phyloP scores from a whole-genome alignment of 495 filamentous ascomycete genomes.

The Penicillium dipodomyicola region DNA sequence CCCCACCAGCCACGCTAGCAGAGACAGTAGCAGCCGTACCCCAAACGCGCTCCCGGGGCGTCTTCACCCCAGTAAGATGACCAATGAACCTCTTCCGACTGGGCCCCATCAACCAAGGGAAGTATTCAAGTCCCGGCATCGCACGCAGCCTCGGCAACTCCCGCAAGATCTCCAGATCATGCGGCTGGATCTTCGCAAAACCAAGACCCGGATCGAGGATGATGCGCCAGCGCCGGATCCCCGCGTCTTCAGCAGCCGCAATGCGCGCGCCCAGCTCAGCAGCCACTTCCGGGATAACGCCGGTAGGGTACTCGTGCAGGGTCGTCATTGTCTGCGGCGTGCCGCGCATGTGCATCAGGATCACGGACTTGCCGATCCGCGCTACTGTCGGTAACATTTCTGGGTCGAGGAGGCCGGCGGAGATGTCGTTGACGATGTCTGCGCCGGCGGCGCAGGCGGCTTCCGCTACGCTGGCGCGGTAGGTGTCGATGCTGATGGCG shows the following conservation, averaged over 20 bases:
- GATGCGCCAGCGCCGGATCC: slow-evolving; percentile 88
- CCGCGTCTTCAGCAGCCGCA: slow-evolving; percentile 73
- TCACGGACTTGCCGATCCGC: slow-evolving; percentile 72
- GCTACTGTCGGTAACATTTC: slow-evolving; percentile 84
- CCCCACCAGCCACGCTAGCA: slow-evolving; percentile 84
- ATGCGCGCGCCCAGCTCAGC: slow-evolving; percentile 69
- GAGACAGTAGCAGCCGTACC: slow-evolving; percentile 89
- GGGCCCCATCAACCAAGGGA: slow-evolving; percentile 88
- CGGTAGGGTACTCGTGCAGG: slow-evolving; percentile 67
- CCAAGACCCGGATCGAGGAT: slow-evolving; percentile 93
- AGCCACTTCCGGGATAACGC: slow-evolving; percentile 67
- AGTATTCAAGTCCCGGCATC: slow-evolving; percentile 60
- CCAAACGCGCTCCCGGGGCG: slow-evolving; percentile 64
- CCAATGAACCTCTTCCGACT: slow-evolving; percentile 93
- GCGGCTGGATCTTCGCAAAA: slow-evolving; percentile 78
- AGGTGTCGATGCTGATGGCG: slow-evolving; percentile 87
- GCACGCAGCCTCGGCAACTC: slow-evolving; percentile 59
- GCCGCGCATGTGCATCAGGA: slow-evolving; percentile 96
- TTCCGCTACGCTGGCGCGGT: slow-evolving; percentile 79
- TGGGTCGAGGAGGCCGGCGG: slow-evolving; percentile 73
- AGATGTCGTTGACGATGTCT: slow-evolving; percentile 94
- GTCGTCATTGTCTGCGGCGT: slow-evolving; percentile 77
- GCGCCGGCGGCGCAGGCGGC: slow-evolving; percentile 79
- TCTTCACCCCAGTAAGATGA: slow-evolving; percentile 72
- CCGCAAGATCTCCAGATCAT: slow-evolving; percentile 79